phyloP scores from a whole-genome alignment of 2,329 filamentous ascomycete species.

The Hirsutella rhossiliensis region DNA sequence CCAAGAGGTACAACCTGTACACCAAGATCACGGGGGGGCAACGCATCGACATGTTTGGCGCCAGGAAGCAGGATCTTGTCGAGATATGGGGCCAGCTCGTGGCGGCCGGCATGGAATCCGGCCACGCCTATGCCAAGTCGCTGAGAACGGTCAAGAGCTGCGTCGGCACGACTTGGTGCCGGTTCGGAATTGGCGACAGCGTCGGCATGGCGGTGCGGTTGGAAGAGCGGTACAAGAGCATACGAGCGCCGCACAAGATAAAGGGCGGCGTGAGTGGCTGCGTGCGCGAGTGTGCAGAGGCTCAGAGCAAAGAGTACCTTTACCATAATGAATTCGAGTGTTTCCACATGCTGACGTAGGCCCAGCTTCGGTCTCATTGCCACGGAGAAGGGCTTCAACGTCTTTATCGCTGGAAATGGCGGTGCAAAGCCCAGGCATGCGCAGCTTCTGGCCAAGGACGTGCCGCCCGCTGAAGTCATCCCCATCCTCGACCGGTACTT shows the following conservation, averaged over 20 bases:
- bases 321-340: not conserved
- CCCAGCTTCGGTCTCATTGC: constrained; percentile 78
- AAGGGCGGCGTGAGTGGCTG: constrained; percentile 86
- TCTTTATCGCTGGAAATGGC: constrained; percentile 83
- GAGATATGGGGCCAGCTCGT: constrained; percentile 73
- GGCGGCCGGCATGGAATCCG: constrained; percentile 78
- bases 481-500: constrained; percentile 80
- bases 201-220: constrained; percentile 82
- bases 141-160: constrained; percentile 85
- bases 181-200: constrained; percentile 79
- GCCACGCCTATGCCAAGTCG: constrained; percentile 83
- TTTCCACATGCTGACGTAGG: not conserved
- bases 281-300: constrained; percentile 86
- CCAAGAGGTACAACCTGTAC: constrained; percentile 74
- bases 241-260: constrained; percentile 80
- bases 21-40: constrained; percentile 89
- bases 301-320: constrained; percentile 73
- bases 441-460: constrained; percentile 76
- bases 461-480: constrained; percentile 69
- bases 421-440: constrained; percentile 75
- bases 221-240: constrained; percentile 85
- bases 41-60: constrained; percentile 87
- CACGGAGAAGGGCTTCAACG: constrained; percentile 86
- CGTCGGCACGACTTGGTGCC: constrained; percentile 84
- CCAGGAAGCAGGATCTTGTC: constrained; percentile 73